phyloP scores from a whole-genome alignment of 495 filamentous ascomycete genomes.

The Penicillium samsonianum region DNA sequence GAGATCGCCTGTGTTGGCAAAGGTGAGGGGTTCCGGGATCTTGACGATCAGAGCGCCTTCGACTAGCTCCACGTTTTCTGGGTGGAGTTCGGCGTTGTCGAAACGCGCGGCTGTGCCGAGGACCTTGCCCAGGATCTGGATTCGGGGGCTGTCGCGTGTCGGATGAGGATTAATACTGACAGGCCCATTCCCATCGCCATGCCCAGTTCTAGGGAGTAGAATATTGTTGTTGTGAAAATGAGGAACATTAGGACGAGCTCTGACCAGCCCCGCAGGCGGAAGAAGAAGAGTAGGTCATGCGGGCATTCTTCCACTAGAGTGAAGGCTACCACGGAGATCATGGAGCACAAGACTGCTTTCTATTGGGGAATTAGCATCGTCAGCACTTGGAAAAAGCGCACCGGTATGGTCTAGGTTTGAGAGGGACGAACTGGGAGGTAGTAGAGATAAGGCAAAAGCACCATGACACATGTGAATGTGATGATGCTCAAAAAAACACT shows the following conservation, averaged over 20 bases:
- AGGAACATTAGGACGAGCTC: conserved; percentile 85
- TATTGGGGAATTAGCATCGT: conserved; percentile 29
- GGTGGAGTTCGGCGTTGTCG: conserved; percentile 83
- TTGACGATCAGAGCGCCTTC: conserved; percentile 94
- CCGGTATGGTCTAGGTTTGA: not conserved
- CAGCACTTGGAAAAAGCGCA: not conserved
- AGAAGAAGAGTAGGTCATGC: conserved; percentile 87
- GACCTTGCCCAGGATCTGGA: conserved; percentile 93
- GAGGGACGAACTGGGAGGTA: conserved; percentile 76
- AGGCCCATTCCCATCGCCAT: conserved; percentile 89
- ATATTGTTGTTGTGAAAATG: conserved; percentile 89
- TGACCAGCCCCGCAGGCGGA: conserved; percentile 76
- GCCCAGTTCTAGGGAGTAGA: conserved; percentile 82
- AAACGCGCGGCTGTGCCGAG: conserved; percentile 74
- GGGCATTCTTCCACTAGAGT: conserved; percentile 95
- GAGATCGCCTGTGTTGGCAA: conserved; percentile 93
- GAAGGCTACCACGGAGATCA: conserved; percentile 95
- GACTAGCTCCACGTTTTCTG: conserved; percentile 78
- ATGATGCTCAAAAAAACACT: conserved; percentile 81
- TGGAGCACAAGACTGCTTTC: conserved; percentile 91
- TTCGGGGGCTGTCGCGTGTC: conserved; percentile 84
- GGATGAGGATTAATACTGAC: conserved; percentile 84
- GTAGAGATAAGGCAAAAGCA: conserved; percentile 87
- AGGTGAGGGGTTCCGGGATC: conserved; percentile 94
- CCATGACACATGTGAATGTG: conserved; percentile 75